These are phyloP conservation scores for Scutellaria baicalensis DNA, from an alignment of 257 asterid species.

Conservation along the genomic window DNA sequence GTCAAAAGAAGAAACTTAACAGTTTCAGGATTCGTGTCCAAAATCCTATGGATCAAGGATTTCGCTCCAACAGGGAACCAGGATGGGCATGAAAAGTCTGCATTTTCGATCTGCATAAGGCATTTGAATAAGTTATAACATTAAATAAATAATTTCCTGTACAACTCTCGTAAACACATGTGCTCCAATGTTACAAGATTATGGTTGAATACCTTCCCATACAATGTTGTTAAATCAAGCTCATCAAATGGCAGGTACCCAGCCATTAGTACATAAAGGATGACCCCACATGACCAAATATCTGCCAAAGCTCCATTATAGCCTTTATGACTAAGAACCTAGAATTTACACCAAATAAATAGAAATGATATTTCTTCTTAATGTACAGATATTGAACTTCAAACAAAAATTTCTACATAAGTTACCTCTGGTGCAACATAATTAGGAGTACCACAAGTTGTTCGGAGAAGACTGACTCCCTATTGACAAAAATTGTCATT, in stretches of 20 bases:
- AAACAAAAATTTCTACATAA: not conserved
- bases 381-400: not conserved
- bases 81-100: conserved; percentile 84
- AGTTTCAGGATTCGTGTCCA: conserved; percentile 82
- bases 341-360: conserved; percentile 15
- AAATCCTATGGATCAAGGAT: conserved; percentile 71
- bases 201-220: conserved; percentile 65
- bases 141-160: not conserved
- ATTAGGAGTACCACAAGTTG: conserved; percentile 99
- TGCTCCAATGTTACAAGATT: not conserved
- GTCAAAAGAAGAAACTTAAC: conserved; percentile 33
- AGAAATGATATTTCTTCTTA: not conserved
- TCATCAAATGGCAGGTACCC: conserved; percentile 99
- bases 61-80: conserved; percentile 97
- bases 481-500: conserved; percentile 23
- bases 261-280: conserved; percentile 90
- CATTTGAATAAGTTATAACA: not conserved
- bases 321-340: conserved; percentile 98
- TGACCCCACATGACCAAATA: conserved; percentile 97
- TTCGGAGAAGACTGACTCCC: conserved; percentile 87
- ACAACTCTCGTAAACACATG: not conserved
- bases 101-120: conserved; percentile 79
- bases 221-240: conserved; percentile 87
- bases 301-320: conserved; percentile 96
- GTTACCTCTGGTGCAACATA: conserved; percentile 98